These are phyloP conservation scores for Trichoderma asperellum DNA, from an alignment of 2,329 filamentous ascomycete species.

Conservation along the genomic window DNA sequence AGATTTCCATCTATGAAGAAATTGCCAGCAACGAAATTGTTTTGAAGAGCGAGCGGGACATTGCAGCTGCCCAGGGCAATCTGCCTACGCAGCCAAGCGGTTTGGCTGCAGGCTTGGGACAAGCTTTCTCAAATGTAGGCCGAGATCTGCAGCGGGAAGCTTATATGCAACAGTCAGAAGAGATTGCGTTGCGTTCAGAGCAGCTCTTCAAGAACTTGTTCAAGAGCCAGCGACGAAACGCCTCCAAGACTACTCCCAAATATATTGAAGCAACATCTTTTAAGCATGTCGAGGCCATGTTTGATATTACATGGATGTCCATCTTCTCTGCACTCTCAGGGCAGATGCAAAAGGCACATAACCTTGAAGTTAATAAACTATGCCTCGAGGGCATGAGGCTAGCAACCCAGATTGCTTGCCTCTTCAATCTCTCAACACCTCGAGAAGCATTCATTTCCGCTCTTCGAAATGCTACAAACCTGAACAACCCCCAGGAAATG, in stretches of 20 bases:
- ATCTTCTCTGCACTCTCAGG: constrained; percentile 94
- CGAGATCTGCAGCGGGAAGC: constrained; percentile 91
- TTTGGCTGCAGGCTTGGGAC: constrained; percentile 80
- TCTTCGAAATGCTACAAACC: constrained; percentile 88
- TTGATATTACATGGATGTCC: constrained; percentile 99
- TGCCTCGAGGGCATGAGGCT: constrained; percentile 96
- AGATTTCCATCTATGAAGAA: constrained; percentile 87
- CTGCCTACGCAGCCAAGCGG: constrained; percentile 64
- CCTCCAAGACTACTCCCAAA: constrained; percentile 67
- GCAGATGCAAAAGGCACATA: constrained; percentile 90
- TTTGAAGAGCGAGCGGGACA: constrained; percentile 86
- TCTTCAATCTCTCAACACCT: constrained; percentile 92
- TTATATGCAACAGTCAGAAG: constrained; percentile 91
- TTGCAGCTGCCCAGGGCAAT: constrained; percentile 77
- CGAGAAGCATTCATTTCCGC: constrained; percentile 93
- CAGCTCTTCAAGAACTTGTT: constrained; percentile 94
- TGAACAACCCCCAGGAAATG: constrained; percentile 95
- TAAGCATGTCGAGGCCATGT: constrained; percentile 97
- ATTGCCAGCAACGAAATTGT: constrained; percentile 93
- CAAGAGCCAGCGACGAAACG: constrained; percentile 82
- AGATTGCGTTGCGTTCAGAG: constrained; percentile 74
- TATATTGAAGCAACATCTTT: constrained; percentile 94
- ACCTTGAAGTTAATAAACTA: constrained; percentile 85
- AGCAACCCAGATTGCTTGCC: constrained; percentile 87
- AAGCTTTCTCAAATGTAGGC: constrained; percentile 88